phyloP scores from a whole-genome alignment of 1,284 basidiomycete species.

The Sanghuangporus sanghuang region DNA sequence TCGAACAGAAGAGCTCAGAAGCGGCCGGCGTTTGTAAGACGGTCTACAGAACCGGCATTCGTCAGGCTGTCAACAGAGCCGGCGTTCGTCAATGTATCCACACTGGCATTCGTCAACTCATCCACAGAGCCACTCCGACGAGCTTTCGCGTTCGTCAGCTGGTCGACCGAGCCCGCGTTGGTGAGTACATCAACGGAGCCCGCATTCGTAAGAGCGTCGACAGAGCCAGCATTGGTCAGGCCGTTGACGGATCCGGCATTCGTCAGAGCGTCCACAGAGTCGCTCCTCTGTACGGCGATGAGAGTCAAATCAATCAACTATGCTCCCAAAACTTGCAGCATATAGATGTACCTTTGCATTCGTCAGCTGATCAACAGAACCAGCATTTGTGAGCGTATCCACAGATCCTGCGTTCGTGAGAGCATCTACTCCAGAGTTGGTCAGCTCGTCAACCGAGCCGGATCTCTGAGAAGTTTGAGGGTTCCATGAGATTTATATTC shows the following conservation, averaged over 20 bases:
- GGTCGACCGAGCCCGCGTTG: neutral
- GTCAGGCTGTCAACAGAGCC: neutral
- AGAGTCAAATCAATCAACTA: no score
- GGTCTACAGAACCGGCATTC: neutral
- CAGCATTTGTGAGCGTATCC: neutral
- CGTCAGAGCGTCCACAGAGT: neutral
- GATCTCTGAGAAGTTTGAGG: neutral
- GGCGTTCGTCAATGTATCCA: neutral
- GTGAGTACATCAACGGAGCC: neutral
- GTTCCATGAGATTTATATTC: neutral
- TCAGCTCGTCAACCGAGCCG: neutral
- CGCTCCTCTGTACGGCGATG: no score
- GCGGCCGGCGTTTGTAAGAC: neutral
- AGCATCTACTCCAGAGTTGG: neutral
- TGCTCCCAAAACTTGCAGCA: no score
- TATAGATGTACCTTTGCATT: neutral
- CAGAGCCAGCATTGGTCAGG: no score
- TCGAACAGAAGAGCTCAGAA: neutral
- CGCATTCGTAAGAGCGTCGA: neutral
- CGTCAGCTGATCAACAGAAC: neutral
- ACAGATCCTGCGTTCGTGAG: neutral
- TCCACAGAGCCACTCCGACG: neutral
- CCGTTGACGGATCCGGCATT: neutral
- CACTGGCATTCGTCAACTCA: neutral
- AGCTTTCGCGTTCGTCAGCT: neutral